phyloP scores from a whole-genome alignment of 225 moss, liverwort and hornwort species.

The Polytrichum commune region DNA sequence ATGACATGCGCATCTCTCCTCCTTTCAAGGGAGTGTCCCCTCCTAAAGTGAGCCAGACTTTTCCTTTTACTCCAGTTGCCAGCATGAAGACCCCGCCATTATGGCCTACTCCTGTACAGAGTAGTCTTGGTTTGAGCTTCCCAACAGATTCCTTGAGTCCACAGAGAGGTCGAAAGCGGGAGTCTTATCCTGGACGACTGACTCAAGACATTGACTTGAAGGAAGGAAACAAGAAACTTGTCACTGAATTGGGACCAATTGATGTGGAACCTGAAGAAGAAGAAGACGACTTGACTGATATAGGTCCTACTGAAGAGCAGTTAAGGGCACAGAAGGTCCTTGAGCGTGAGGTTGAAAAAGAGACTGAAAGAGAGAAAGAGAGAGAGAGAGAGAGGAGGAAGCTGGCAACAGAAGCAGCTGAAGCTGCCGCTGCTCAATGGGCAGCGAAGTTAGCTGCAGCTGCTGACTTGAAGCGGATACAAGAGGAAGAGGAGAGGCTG shows the following conservation, averaged over 20 bases:
- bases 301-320: conserved; percentile 62
- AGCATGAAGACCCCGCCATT: conserved; percentile 20
- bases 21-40: conserved; percentile 32
- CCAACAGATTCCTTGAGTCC: conserved; percentile 28
- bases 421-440: conserved; percentile 69
- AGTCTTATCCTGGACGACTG: conserved; percentile 44
- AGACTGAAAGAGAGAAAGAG: conserved; percentile 52
- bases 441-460: conserved; percentile 77
- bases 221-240: conserved; percentile 53
- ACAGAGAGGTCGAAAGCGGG: conserved; percentile 45
- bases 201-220: conserved; percentile 42
- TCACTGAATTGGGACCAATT: conserved; percentile 37
- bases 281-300: conserved; percentile 67
- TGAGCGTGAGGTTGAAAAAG: conserved; percentile 49
- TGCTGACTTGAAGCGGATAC: conserved; percentile 60
- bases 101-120: conserved; percentile 41
- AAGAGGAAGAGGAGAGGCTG: conserved; percentile 49
- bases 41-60: conserved; percentile 19
- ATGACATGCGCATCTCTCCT: conserved; percentile 61
- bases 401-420: conserved; percentile 63
- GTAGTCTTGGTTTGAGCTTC: conserved; percentile 16
- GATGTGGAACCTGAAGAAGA: conserved; percentile 42
- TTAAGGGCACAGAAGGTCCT: conserved; percentile 40
- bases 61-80: conserved; percentile 15
- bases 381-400: conserved; percentile 62